Evolutionary conservation across 768 basidiomycete genomes (phyloP).

Genomic region (Amanita subjunquillea): DNA sequence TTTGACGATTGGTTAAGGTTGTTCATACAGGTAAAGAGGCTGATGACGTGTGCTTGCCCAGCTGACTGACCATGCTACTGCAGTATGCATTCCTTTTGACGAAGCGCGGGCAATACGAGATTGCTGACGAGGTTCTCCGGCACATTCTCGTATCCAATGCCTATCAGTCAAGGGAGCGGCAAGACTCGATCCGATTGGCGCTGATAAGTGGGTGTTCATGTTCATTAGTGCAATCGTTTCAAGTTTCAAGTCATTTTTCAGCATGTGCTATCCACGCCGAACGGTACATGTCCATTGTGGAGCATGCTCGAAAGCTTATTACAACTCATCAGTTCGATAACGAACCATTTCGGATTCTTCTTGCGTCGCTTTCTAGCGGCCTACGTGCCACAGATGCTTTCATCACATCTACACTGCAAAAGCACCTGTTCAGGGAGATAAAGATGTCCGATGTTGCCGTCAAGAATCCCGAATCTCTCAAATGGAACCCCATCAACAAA

Average conservation of each 20-base stretch:
- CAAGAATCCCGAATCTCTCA: slow-evolving; percentile 46
- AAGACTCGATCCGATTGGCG: slow-evolving; percentile 67
- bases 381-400: slow-evolving; percentile 64
- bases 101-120: slow-evolving; percentile 46
- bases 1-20: slow-evolving; percentile 82
- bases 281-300: slow-evolving; percentile 49
- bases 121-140: slow-evolving; percentile 65
- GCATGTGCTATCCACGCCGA: slow-evolving; percentile 63
- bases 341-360: slow-evolving; percentile 70
- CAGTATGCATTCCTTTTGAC: slow-evolving; percentile 74
- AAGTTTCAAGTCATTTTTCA: slow-evolving; percentile 17
- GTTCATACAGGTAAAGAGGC: slow-evolving; percentile 65
- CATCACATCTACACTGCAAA: slow-evolving; percentile 70
- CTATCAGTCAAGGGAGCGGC: slow-evolving; percentile 49
- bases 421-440: slow-evolving; percentile 76
- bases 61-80: background rate
- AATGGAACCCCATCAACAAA: slow-evolving; percentile 51
- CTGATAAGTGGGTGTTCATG: slow-evolving; percentile 50
- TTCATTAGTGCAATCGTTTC: background rate
- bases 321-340: slow-evolving; percentile 77
- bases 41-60: background rate
- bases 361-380: slow-evolving; percentile 66
- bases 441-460: slow-evolving; percentile 57
- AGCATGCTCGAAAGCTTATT: slow-evolving; percentile 70
- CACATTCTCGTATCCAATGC: slow-evolving; percentile 70